Evolutionary conservation across 2,329 filamentous ascomycete genomes (phyloP), one percentile per base, ranked within the genome.

Genomic region (Venturia aucupariae): DNA sequence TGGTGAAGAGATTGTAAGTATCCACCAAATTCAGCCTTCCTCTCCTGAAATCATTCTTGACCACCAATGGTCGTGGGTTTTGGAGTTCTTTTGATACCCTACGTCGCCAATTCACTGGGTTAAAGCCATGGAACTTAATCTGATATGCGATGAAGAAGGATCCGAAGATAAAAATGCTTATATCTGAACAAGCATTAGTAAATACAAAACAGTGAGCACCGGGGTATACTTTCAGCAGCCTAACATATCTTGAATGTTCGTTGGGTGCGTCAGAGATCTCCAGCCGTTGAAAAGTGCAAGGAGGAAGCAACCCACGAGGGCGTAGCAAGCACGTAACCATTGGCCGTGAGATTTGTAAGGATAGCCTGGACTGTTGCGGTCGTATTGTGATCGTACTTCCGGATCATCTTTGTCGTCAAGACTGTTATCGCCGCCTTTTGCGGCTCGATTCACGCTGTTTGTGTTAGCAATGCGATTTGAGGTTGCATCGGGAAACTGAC

Each of bases 21-120:
- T 68, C 63, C 15, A 65, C 66, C n/a, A 67, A 64, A 4, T 46
- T 24, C 54, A 68, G 44, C 60, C 65, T 61, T 13, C 66, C 67
- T 59, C 66, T 57, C 46, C 66, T 27, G 27, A 54, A n/a, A 13
- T 30, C 48, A 54, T 54, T 54, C 10, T 30, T 54, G 48, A 30
- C 48, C 3, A 54, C 48, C 22, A 54, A n/a, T 54, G 15, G 65
- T 42, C 19, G 60, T 27, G 48, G 44, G 24, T 13, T 65, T 57
- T 35, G 64, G 3, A 54, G 17, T 32, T 35, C 64, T 65, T 2
- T 59, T 6, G 55, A 57, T n/a, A 64, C 64, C 35, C 62, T 55
- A 22, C 60, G n/a, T 46, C 63, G 61, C 65, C 65, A 68, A 41
- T 66, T 66, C 11, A 15, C 27, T 4, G 63, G 65, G 15, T 62